Base-by-base conservation (phyloP, 1,139 yeast species). In the Debaryomyces psychrophilus region DNA sequence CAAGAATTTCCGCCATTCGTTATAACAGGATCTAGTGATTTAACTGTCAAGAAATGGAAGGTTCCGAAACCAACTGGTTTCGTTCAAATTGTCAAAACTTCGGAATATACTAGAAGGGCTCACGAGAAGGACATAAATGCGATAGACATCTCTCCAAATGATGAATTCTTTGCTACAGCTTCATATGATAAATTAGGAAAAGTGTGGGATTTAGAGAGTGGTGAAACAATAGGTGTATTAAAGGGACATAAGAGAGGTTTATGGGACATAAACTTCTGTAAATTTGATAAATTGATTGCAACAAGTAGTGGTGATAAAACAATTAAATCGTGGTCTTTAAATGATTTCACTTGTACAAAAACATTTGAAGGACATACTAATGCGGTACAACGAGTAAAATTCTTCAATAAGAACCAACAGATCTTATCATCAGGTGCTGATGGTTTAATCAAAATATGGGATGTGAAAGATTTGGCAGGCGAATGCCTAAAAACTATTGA, bases 121-220 rank as follows among this genome's bases (percentile, higher is more conserved):
- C 99, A 93, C 65, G 99, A 93, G 46, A 93, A 93, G 64, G 97
- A 93, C 65, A 92, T 93, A 49, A 95, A 93, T 60, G 81, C 95
- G 3, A 70, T 95, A 44, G 97, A 90, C 53, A 76, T 93, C 2
- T 79, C 97, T 5, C 96, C 97, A 9, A 90, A 92, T 59, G 95
- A 93, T 65, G 87, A 85, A 53, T 74, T 77, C 50, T 83, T 93
- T 60, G 98, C 97, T 1, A 87, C 97, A 4, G 98, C 97, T 1
- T 88, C 97, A n/a, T 96, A 88, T 64, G 99, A 93, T 64, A 88
- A 92, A 59, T 78, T 92, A 3, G 95, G 87, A 51, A 93, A 95
- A 64, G 71, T 93, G 4, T 95, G 98, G 98, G 85, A 87, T 59
- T 61, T 82, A 29, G 86, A 82, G 36, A 70, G 81, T 11, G 98